phyloP scores from a whole-genome alignment of 352 stramenopile genomes.

The Saprolegnia diclina region DNA sequence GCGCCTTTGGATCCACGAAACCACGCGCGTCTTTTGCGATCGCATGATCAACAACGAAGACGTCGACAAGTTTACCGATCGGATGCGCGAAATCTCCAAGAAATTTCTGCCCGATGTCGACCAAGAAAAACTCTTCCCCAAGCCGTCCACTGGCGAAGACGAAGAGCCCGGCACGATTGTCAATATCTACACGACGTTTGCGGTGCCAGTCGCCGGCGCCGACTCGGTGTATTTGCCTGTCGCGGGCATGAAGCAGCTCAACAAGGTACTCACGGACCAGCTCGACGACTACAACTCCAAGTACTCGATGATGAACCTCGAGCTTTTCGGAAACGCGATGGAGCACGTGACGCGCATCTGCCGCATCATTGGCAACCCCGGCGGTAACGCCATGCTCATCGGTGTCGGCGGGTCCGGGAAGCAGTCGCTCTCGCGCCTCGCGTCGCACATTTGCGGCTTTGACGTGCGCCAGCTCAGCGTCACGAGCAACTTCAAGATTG shows the following conservation, averaged over 20 bases:
- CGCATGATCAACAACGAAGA: constrained; percentile 95
- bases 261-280: constrained; percentile 89
- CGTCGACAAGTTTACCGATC: constrained; percentile 87
- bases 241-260: constrained; percentile 74
- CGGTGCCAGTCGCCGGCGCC: constrained; percentile 47
- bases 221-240: constrained; percentile 75
- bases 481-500: constrained; percentile 94
- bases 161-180: constrained; percentile 40
- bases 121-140: constrained; percentile 70
- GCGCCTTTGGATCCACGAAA: constrained; percentile 95
- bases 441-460: constrained; percentile 95
- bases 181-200: constrained; percentile 96
- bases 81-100: constrained; percentile 90
- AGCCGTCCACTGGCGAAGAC: constrained; percentile 41
- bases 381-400: constrained; percentile 96
- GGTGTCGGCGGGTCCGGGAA: constrained; percentile 96
- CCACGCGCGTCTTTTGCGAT: constrained; percentile 96
- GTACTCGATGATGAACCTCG: constrained; percentile 97
- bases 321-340: constrained; percentile 97
- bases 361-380: constrained; percentile 94
- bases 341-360: constrained; percentile 95
- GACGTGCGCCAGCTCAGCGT: constrained; percentile 94
- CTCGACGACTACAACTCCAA: constrained; percentile 96
- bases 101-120: constrained; percentile 88
- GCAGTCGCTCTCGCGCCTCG: constrained; percentile 93